phyloP scores from a whole-genome alignment of 768 basidiomycete species.

The Termitomyces sp. region DNA sequence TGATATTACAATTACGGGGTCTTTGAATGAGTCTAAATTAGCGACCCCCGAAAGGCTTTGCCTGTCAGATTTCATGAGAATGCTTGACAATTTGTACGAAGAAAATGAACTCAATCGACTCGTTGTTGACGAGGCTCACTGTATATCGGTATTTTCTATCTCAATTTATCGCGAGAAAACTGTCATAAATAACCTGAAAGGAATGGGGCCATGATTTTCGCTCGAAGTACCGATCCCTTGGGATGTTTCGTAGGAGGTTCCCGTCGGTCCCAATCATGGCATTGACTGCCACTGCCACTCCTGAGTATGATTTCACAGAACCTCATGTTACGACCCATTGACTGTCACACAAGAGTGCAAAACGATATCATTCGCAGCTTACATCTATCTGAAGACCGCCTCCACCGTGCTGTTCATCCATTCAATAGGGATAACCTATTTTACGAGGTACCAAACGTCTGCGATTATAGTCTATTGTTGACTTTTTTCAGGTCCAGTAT shows the following conservation, averaged over 20 bases:
- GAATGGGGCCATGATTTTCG: slow-evolving; percentile 88
- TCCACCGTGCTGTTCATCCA: slow-evolving; percentile 67
- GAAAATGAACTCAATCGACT: slow-evolving; percentile 62
- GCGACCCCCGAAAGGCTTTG: slow-evolving; percentile 77
- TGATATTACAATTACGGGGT: not conserved
- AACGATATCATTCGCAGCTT: slow-evolving; percentile 67
- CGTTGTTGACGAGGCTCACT: slow-evolving; percentile 85
- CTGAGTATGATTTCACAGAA: slow-evolving; percentile 35
- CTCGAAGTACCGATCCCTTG: slow-evolving; percentile 66
- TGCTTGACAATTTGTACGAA: slow-evolving; percentile 47
- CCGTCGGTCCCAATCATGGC: slow-evolving; percentile 81
- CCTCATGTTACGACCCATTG: not conserved
- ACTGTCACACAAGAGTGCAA: slow-evolving; percentile 50
- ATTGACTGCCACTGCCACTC: slow-evolving; percentile 78
- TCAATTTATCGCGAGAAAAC: not conserved
- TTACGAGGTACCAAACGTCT: slow-evolving; percentile 57
- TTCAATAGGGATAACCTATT: slow-evolving; percentile 79
- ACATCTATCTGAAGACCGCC: slow-evolving; percentile 47
- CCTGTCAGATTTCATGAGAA: slow-evolving; percentile 43
- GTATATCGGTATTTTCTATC: slow-evolving; percentile 61
- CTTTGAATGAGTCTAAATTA: slow-evolving; percentile 18
- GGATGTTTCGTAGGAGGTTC: slow-evolving; percentile 62
- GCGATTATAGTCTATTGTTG: not conserved
- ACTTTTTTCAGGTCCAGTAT: slow-evolving; percentile 55
- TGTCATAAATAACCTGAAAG: slow-evolving; percentile 25